Percentiles rank a stretch among this genome's conserved stretches.
These are phyloP conservation scores for Cutaneotrichosporon mucoides DNA, from an alignment of 1,284 basidiomycete species.

Conservation along the genomic window DNA sequence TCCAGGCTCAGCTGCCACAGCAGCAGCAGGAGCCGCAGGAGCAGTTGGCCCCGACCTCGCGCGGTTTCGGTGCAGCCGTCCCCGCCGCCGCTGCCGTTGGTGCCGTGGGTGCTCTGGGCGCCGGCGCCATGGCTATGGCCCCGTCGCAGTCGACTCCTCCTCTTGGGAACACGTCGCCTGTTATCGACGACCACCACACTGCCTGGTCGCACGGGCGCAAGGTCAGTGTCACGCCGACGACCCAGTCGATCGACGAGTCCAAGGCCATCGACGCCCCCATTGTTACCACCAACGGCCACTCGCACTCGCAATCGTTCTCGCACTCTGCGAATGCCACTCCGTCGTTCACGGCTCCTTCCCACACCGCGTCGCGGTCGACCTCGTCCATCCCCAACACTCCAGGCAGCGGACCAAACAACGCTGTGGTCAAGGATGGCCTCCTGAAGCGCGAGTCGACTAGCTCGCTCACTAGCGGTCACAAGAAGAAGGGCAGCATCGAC, in stretches of 20 bases:
- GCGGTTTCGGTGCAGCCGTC: too few species aligned
- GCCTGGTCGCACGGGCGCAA: slow-evolving; percentile 34
- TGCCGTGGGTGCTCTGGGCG: too few species aligned
- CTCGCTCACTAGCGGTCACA: slow-evolving; percentile 38
- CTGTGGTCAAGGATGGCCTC: slow-evolving; percentile 11
- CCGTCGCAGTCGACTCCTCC: not conserved
- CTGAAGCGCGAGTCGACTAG: slow-evolving; percentile 43
- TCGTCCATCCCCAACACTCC: slow-evolving; percentile 11
- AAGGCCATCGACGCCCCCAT: not conserved
- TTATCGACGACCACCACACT: slow-evolving; percentile 18
- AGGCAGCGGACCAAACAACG: not conserved
- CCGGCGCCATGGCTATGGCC: too few species aligned
- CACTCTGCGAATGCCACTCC: not conserved
- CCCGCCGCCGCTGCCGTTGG: too few species aligned
- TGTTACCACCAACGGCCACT: slow-evolving; percentile 1
- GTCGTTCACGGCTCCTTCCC: not conserved
- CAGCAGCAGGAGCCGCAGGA: too few species aligned
- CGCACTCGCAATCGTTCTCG: not conserved
- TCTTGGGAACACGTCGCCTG: slow-evolving; percentile 1
- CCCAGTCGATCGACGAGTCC: slow-evolving; percentile 24
- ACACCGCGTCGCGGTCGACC: slow-evolving; percentile 5
- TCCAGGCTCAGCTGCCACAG: too few species aligned
- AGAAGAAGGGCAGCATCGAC: slow-evolving; percentile 47
- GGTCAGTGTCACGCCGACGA: slow-evolving; percentile 28
- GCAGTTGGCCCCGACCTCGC: not conserved